Conservation (phyloP, 371 early-diverging fungal genomes). For the Dipsacomyces acuminosporus region DNA sequence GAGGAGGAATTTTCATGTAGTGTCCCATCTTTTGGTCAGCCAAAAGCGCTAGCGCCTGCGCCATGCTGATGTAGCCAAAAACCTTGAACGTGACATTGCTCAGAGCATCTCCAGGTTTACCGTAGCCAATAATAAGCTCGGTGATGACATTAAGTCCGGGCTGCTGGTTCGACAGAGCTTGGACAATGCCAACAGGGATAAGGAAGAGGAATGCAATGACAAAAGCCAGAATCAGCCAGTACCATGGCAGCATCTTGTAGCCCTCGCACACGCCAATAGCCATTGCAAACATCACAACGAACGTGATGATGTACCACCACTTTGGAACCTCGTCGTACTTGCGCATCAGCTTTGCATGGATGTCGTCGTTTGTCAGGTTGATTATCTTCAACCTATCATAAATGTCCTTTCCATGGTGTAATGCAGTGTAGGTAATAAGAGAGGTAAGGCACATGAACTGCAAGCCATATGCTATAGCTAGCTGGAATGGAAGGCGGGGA, state of each 20-base stretch:
- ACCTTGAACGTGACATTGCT: conserved; percentile 52
- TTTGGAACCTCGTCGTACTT: conserved; percentile 60
- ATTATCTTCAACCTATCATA: conserved; percentile 51
- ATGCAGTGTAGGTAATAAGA: conserved; percentile 51
- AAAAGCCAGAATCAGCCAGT: conserved; percentile 61
- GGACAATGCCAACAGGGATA: conserved; percentile 68
- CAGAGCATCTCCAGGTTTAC: conserved; percentile 54
- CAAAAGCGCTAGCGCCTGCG: conserved; percentile 53
- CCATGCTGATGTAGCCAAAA: conserved; percentile 37
- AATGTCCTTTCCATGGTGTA: conserved; percentile 58
- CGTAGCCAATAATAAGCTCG: conserved; percentile 55
- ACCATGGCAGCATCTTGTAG: conserved; percentile 48
- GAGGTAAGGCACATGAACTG: conserved; percentile 57
- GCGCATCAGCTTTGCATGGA: conserved; percentile 61
- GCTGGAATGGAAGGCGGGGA: not conserved
- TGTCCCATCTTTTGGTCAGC: conserved; percentile 53
- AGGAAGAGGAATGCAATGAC: conserved; percentile 55
- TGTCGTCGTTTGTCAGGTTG: conserved; percentile 52
- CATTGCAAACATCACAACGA: conserved; percentile 51
- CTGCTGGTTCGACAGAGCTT: conserved; percentile 56
- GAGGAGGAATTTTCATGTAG: conserved; percentile 58
- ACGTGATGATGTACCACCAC: conserved; percentile 62
- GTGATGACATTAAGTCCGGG: conserved; percentile 65
- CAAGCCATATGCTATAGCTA: conserved; percentile 53
- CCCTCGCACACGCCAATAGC: conserved; percentile 51